Evolutionary conservation across 176 grass and related monocot species (phyloP).

Genomic region (Elaeis guineensis): DNA sequence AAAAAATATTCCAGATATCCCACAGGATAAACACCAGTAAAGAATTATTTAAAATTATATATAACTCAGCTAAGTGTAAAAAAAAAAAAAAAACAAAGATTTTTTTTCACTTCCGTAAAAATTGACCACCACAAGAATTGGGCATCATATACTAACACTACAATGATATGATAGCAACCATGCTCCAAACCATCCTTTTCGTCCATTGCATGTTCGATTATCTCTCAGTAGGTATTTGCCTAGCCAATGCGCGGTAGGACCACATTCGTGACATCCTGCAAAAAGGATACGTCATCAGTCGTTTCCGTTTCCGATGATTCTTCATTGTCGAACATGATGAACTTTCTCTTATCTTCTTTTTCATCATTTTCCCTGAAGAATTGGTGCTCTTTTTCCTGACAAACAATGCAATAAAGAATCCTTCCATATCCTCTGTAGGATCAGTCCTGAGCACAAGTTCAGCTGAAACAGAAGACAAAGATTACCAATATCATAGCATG

Average conservation of each 20-base stretch:
- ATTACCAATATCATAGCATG: neutral
- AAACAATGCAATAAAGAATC: constrained; percentile 86
- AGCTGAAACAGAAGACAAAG: constrained; percentile 24
- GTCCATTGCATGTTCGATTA: too few species aligned
- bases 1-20: too few species aligned
- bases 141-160: too few species aligned
- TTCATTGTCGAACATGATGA: neutral
- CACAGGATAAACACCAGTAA: too few species aligned
- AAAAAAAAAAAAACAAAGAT: too few species aligned
- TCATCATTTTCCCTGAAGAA: neutral
- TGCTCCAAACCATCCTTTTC: too few species aligned
- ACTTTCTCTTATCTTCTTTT: neutral
- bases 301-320: constrained; percentile 3
- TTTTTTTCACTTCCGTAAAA: too few species aligned
- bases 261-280: constrained; percentile 49
- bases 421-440: constrained; percentile 63
- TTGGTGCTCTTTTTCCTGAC: constrained; percentile 30
- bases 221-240: too few species aligned
- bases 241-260: constrained; percentile 13
- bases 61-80: too few species aligned
- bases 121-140: too few species aligned
- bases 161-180: too few species aligned
- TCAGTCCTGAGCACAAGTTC: constrained; percentile 69
- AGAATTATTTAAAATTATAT: too few species aligned
- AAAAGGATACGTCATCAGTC: constrained; percentile 21